Base-by-base conservation (phyloP, 192 early-diverging fungal species). In the Polychytrium aggregatum region DNA sequence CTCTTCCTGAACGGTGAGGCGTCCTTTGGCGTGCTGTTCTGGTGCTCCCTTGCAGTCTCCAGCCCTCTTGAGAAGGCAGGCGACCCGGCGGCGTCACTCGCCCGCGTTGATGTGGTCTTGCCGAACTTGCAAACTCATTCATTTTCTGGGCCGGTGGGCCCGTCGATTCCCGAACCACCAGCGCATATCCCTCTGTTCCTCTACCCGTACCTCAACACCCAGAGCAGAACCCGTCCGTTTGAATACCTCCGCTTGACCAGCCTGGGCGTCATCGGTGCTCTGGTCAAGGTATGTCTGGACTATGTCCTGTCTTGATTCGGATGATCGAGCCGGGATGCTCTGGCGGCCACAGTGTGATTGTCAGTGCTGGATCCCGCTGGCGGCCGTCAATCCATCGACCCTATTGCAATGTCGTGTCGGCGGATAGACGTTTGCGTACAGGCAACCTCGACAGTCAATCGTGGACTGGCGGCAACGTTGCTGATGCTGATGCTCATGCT, bases 181-280 rank as follows among this genome's bases (percentile, higher is more conserved):
- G 90, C 94, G 24, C 90, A 96, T 57, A 90, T 98, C 49, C 91
- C 92, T 0, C 72, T 94, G 50, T 91, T 95, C 49, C 78, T 98
- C n/a, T 98, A 98, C 44, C 94, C 94, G 25, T 96, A 94, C 62
- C 72, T 98, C 41, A 96, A 92, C 70, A 98, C 92, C 20, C 87
- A 86, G 14, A 87, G 82, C 71, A 96, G 92, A 63, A 85, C 87
- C 20, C 76, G 91, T 33, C 91, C 91, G 21, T 96, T 94, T 64
- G 94, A 98, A 58, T 96, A 98, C 56, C 65, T 98, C 35, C 80
- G 94, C 9, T 65, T 96, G 55, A 96, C 94, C 28, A 87, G 83
- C 50, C 67, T 98, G 9, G 92, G 90, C 45, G 92, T 98, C 17
- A 93, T 98, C 56, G 92, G 94, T 14, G 92, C 94, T 3, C 63